Evolutionary conservation across 331 rosid genomes (phyloP).

Genomic region (Quercus lobata): DNA sequence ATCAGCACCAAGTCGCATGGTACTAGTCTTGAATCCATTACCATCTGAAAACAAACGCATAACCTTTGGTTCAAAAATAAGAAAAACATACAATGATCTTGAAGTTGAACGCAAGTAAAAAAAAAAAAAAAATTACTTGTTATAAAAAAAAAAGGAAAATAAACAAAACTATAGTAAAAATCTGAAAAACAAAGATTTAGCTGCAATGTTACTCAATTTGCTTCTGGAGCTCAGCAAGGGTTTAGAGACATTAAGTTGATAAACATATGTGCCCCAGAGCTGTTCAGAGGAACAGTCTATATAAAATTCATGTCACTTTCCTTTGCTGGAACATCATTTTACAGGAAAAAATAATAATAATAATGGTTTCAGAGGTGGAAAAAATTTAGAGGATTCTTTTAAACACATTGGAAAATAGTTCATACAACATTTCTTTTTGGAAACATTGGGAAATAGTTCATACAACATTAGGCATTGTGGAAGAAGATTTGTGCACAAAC

Average conservation of each 20-base stretch:
- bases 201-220: background rate
- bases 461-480: background rate
- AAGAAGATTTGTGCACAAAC: background rate
- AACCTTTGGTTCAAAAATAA: background rate
- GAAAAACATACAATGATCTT: constrained; percentile 1
- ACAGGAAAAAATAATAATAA: background rate
- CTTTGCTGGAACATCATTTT: background rate
- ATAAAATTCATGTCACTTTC: background rate
- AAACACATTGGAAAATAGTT: background rate
- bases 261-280: background rate
- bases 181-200: background rate
- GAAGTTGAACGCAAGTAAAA: background rate
- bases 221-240: background rate
- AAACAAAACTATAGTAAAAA: background rate
- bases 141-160: background rate
- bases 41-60: constrained; percentile 57
- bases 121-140: background rate
- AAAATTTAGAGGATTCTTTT: background rate
- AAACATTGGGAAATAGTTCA: background rate
- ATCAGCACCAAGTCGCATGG: constrained; percentile 96
- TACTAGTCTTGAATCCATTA: constrained; percentile 98
- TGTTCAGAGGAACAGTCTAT: background rate
- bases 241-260: background rate
- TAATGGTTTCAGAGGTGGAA: background rate
- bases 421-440: background rate